Conservation (phyloP, 1,139 yeast genomes). For the Suhomyces atakaporum region DNA sequence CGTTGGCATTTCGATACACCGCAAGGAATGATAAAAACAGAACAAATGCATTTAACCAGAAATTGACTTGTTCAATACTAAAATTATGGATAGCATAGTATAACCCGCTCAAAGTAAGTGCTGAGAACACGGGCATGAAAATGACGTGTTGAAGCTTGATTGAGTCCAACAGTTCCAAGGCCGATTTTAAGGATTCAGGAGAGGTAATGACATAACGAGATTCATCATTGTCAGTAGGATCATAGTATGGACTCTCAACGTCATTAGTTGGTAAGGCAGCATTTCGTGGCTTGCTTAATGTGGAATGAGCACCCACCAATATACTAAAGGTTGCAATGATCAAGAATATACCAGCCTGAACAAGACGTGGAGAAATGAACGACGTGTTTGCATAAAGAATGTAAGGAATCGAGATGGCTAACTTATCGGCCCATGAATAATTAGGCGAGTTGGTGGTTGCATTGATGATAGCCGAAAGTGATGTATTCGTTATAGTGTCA, state of each 20-base stretch:
- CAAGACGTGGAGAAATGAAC: constrained; percentile 6
- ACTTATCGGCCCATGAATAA: constrained; percentile 12
- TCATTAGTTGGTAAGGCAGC: constrained; percentile 43
- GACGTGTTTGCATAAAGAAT: constrained; percentile 8
- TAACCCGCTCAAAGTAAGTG: constrained; percentile 32
- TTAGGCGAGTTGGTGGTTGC: background rate
- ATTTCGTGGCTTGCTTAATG: constrained; percentile 45
- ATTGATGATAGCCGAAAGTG: background rate
- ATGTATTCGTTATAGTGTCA: too few species aligned
- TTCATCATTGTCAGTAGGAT: constrained; percentile 48
- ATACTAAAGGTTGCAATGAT: constrained; percentile 24
- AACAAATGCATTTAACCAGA: constrained; percentile 27
- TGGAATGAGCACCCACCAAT: constrained; percentile 39
- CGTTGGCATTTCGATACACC: constrained; percentile 7
- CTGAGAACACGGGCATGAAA: constrained; percentile 44
- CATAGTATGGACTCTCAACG: constrained; percentile 37
- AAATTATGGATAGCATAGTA: constrained; percentile 29
- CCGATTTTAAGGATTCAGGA: constrained; percentile 18
- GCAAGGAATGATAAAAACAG: constrained; percentile 3
- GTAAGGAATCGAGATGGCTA: constrained; percentile 16
- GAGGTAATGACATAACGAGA: constrained; percentile 21
- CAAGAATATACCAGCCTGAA: constrained; percentile 6
- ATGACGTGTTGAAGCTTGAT: constrained; percentile 30
- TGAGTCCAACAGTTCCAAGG: constrained; percentile 4
- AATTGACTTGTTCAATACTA: constrained; percentile 25